These are phyloP conservation scores for Phytophthora sp. DNA, from an alignment of 352 stramenopile species.

Conservation along the genomic window DNA sequence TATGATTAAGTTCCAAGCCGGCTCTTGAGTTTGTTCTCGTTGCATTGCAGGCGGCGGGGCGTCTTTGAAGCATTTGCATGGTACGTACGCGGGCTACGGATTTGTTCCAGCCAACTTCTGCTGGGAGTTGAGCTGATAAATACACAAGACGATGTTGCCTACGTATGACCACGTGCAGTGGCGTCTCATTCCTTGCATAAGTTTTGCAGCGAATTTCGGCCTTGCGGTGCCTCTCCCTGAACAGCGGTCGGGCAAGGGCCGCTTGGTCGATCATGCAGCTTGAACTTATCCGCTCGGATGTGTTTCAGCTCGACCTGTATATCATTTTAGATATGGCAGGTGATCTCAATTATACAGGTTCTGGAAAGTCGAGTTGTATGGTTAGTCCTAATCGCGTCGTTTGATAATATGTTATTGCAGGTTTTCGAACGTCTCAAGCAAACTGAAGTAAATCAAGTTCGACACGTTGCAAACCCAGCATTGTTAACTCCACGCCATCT, in stretches of 20 bases:
- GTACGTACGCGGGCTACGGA: no score
- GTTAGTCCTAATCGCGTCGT: not conserved
- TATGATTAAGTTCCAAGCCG: slow-evolving; percentile 14
- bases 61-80: slow-evolving; percentile 10
- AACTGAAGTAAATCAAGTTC: slow-evolving; percentile 34
- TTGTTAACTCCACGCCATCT: slow-evolving; percentile 21
- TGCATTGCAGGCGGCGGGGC: slow-evolving; percentile 2
- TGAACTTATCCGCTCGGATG: slow-evolving; percentile 20
- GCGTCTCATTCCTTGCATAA: slow-evolving; percentile 1
- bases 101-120: no score
- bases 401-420: slow-evolving; percentile 5
- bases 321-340: not conserved
- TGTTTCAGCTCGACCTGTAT: slow-evolving; percentile 1
- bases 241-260: no score
- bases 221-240: slow-evolving; percentile 20
- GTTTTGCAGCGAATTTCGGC: slow-evolving; percentile 4
- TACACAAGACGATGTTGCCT: no score
- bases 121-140: no score
- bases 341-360: slow-evolving; percentile 1
- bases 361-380: not conserved
- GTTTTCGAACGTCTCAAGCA: slow-evolving; percentile 15
- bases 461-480: slow-evolving; percentile 19
- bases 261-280: slow-evolving; percentile 7
- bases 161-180: not conserved
- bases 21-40: slow-evolving; percentile 15